Evolutionary conservation across 2,329 filamentous ascomycete species (phyloP), one percentile per base, ranked within the genome.

Genomic region (Paracorniculantispora psalliotae): DNA sequence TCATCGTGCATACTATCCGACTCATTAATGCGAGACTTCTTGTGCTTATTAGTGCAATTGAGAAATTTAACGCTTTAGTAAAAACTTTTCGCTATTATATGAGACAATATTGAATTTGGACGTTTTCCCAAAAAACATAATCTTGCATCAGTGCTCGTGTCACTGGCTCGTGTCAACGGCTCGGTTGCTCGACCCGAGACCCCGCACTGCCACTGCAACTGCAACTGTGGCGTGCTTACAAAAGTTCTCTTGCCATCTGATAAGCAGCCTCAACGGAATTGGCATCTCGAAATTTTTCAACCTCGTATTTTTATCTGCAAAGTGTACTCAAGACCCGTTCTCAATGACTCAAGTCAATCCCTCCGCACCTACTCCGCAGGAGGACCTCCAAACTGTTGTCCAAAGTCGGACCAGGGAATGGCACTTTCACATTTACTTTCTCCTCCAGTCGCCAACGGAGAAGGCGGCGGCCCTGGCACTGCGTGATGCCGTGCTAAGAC

Each of bases 391-490:
- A 49, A 68, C 66, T 4, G 68, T 70, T 2, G 68, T 70, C 17
- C 65, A 69, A 44, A 58, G 50, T 19, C 67, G 68, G 17, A 68
- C 64, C 10, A 63, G 68, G 26, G 68, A 70, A 58, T 71, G 70
- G 69, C 70, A 72, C 56, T 72, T 72, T 57, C 70, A 72, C 47
- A 72, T 72, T 17, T 72, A 72, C 35, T 72, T 72, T 59, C 44
- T 71, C 25, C 60, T 69, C 1, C 69, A 71, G 53, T 72, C 70
- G 26, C 64, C 68, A 1, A 58, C 63, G 8, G 68, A 72, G 58
- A 71, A 65, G 1, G 67, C 69, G 1, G 68, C 68, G 2, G 70
- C 70, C 10, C 66, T 72, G 9, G 68, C 68, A 7, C 67, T 72
- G 21, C 69, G 70, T 10, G 68, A 72, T 60, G 68, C 70, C 8